phyloP scores from a whole-genome alignment of 306 rosid species.

The Mimosa pudica region DNA sequence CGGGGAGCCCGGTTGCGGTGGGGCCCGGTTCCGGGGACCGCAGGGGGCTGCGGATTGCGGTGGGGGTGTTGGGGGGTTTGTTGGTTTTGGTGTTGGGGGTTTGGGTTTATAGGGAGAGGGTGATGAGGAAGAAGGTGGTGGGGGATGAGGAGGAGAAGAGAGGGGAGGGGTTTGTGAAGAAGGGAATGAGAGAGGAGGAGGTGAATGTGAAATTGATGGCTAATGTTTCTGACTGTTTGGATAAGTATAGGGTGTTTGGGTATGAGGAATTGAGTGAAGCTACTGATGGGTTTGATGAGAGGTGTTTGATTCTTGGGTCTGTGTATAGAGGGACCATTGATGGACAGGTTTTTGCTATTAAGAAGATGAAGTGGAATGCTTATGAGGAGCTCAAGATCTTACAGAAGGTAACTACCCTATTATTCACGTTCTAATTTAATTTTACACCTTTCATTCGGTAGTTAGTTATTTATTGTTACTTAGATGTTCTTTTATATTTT shows the following conservation, averaged over 20 bases:
- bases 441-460: neutral
- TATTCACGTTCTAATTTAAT: neutral
- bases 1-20: too few relatives aligned
- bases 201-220: slow-evolving; percentile 61
- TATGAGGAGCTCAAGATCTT: slow-evolving; percentile 95
- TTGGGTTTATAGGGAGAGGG: slow-evolving; percentile 56
- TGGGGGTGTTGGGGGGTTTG: slow-evolving; percentile 62
- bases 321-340: slow-evolving; percentile 70
- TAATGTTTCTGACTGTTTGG: slow-evolving; percentile 88
- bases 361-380: slow-evolving; percentile 98
- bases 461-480: too few relatives aligned
- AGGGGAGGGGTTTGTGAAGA: slow-evolving; percentile 26
- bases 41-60: slow-evolving; percentile 72
- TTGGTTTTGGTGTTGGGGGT: slow-evolving; percentile 52
- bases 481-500: too few relatives aligned
- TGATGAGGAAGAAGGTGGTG: slow-evolving; percentile 38
- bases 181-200: slow-evolving; percentile 45
- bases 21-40: slow-evolving; percentile 41
- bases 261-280: slow-evolving; percentile 69
- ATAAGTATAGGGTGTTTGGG: slow-evolving; percentile 79
- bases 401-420: slow-evolving; percentile 66
- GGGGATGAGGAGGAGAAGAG: slow-evolving; percentile 47
- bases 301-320: slow-evolving; percentile 73
- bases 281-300: slow-evolving; percentile 65
- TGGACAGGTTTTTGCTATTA: slow-evolving; percentile 72